Percentiles rank a stretch among this genome's conserved stretches.
These are phyloP conservation scores for Neoboletus magnificus DNA, from an alignment of 768 basidiomycete genomes.

Conservation along the genomic window DNA sequence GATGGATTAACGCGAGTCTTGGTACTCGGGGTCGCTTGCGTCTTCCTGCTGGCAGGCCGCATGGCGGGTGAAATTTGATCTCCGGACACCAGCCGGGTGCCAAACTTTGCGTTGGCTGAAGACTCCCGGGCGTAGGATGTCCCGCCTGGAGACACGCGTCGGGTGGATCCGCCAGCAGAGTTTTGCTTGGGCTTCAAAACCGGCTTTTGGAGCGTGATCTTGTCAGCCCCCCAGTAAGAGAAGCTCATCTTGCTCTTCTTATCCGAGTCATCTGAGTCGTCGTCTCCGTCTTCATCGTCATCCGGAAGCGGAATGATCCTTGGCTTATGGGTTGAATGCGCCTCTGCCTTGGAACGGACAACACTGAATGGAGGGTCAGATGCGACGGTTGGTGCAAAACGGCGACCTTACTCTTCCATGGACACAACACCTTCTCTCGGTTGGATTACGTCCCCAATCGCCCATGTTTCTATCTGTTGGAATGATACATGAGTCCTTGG, in stretches of 20 bases:
- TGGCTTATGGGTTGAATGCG: slow-evolving; percentile 55
- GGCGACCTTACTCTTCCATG: slow-evolving; percentile 79
- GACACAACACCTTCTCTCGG: slow-evolving; percentile 79
- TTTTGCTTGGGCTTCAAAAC: slow-evolving; percentile 47
- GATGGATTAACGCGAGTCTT: slow-evolving; percentile 45
- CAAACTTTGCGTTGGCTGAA: slow-evolving; percentile 92
- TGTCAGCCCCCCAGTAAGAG: slow-evolving; percentile 92
- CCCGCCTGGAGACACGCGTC: slow-evolving; percentile 41
- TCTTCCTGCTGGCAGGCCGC: slow-evolving; percentile 65
- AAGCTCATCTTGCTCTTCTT: slow-evolving; percentile 93
- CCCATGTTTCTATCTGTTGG: slow-evolving; percentile 83
- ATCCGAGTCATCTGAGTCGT: slow-evolving; percentile 84
- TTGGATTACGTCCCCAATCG: slow-evolving; percentile 71
- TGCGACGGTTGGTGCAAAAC: background rate
- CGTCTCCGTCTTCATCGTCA: slow-evolving; percentile 56
- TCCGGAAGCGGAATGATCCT: slow-evolving; percentile 67
- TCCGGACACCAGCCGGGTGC: slow-evolving; percentile 69
- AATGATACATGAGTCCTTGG: slow-evolving; percentile 3
- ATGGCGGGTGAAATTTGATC: slow-evolving; percentile 41
- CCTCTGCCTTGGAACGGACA: slow-evolving; percentile 65
- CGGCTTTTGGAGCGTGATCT: slow-evolving; percentile 83
- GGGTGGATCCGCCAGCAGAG: slow-evolving; percentile 33
- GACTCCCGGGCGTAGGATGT: slow-evolving; percentile 73
- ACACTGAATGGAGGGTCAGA: slow-evolving; percentile 43
- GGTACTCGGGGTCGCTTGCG: slow-evolving; percentile 42